phyloP scores from a whole-genome alignment of 1,139 yeast genomes.

The Petasospora fabianii region DNA sequence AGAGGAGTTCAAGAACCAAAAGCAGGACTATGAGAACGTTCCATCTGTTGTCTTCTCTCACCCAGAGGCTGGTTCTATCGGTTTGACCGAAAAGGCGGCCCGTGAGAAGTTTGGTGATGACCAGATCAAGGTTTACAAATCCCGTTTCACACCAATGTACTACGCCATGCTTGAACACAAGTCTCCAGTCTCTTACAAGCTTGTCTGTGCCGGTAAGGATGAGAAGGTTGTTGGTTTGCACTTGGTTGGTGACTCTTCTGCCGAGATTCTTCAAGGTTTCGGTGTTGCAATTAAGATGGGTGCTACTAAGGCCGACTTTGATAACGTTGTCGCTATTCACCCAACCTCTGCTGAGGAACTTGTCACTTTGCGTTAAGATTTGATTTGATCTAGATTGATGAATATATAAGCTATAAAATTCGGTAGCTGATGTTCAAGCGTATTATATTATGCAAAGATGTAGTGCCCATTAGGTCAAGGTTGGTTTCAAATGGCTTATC shows the following conservation, averaged over 20 bases:
- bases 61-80: conserved; percentile 96
- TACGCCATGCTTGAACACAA: conserved; percentile 86
- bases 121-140: conserved; percentile 73
- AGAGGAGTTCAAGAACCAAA: conserved; percentile 55
- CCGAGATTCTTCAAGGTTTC: conserved; percentile 95
- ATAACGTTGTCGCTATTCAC: conserved; percentile 94
- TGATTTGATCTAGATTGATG: not conserved
- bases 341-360: conserved; percentile 98
- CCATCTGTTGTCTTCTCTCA: conserved; percentile 95
- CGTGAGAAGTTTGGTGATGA: conserved; percentile 73
- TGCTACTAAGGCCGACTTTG: conserved; percentile 94
- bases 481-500: too few species aligned
- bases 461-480: too few species aligned
- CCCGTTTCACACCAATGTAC: conserved; percentile 88
- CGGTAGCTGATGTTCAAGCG: not conserved
- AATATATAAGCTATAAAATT: too few species aligned
- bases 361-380: conserved; percentile 56
- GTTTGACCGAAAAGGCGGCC: conserved; percentile 78
- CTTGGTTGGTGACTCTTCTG: conserved; percentile 82
- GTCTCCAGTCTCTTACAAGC: conserved; percentile 83
- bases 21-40: conserved; percentile 78
- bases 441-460: not conserved
- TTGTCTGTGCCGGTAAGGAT: conserved; percentile 70
- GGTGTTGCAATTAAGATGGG: conserved; percentile 98
- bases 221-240: conserved; percentile 97